phyloP scores from a whole-genome alignment of 768 basidiomycete genomes.

The Leccinellum albellum region DNA sequence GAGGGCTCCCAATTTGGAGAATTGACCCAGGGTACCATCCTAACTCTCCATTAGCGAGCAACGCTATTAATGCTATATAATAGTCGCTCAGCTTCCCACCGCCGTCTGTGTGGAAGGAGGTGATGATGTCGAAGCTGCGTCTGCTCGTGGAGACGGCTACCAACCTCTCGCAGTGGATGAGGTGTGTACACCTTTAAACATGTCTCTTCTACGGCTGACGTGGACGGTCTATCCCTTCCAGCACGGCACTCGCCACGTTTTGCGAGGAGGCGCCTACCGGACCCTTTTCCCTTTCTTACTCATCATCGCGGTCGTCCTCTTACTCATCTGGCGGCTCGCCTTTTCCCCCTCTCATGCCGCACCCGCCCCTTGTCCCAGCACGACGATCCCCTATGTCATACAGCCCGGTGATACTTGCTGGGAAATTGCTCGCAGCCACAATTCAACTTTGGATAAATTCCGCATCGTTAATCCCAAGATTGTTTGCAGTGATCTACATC shows the following conservation, averaged over 20 bases:
- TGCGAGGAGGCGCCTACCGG: slow-evolving; percentile 48
- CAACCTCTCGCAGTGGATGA: slow-evolving; percentile 49
- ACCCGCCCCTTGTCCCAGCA: slow-evolving; percentile 31
- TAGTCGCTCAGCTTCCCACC: slow-evolving; percentile 32
- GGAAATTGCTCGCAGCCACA: slow-evolving; percentile 50
- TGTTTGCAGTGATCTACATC: slow-evolving; percentile 54
- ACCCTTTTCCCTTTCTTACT: slow-evolving; percentile 72
- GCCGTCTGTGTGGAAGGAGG: slow-evolving; percentile 25
- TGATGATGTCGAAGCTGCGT: slow-evolving; percentile 54
- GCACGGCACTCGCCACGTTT: slow-evolving; percentile 27
- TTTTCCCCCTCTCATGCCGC: slow-evolving; percentile 32
- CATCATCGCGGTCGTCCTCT: slow-evolving; percentile 56
- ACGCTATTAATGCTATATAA: not conserved
- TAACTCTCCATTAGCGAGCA: not conserved
- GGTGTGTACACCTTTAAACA: slow-evolving; percentile 29
- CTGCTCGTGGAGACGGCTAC: slow-evolving; percentile 54
- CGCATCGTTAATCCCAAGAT: slow-evolving; percentile 50
- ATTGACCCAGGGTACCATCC: slow-evolving; percentile 37
- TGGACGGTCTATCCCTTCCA: slow-evolving; percentile 31
- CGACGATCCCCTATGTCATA: slow-evolving; percentile 43
- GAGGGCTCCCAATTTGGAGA: slow-evolving; percentile 63
- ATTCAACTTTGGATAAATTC: slow-evolving; percentile 49
- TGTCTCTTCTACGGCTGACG: not conserved
- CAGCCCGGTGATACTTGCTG: slow-evolving; percentile 64
- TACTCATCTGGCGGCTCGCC: slow-evolving; percentile 62